Evolutionary conservation across 805 yeast species (phyloP), one percentile per base, ranked within the genome.

Genomic region (Lipomyces japonicus): DNA sequence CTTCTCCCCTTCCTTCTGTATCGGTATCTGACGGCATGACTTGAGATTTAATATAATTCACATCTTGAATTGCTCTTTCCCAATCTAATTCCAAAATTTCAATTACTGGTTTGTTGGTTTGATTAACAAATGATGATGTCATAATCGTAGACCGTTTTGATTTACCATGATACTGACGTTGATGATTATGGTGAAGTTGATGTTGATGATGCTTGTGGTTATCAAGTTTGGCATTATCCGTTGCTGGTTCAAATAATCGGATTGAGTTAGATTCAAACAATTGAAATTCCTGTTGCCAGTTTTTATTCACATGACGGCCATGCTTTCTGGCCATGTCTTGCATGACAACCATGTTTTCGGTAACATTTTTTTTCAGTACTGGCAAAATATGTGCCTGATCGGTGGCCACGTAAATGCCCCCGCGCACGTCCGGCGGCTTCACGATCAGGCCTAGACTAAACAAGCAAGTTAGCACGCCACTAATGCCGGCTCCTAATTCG

Each of bases 401-500:
- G 0, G 84, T 75, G 1, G 82, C 80, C 1, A 81, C 64, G 55
- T 71, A 81, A n/a, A 3, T 39, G 25, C 24, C 10, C 21, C n/a
- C 4, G 24, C 12, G 21, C 10, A 32, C 21, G 16, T 38, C 36
- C 44, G 10, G 22, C 21, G 2, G 18, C 22, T 36, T 24, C 18
- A 43, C 48, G 24, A 53, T 34, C 43, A 50, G 9, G 3, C 45
- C 45, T 53, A 70, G n/a, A 50, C 78, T 67, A 55, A 72, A 7
- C 36, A 70, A 47, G 64, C 68, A 66, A 0, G 78, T 77, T 6
- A 76, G 61, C 2, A 81, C 59, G 0, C 82, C 86, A 2, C 79
- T 71, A 0, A 75, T 74, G 0, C 89, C 89, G 12, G 84, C 65
- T 0, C 89, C 89, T 3, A 82, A 61, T 53, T 82, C 89, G 6